Conservation (phyloP, 345 rosid species). For the Dipteronia dyeriana region DNA sequence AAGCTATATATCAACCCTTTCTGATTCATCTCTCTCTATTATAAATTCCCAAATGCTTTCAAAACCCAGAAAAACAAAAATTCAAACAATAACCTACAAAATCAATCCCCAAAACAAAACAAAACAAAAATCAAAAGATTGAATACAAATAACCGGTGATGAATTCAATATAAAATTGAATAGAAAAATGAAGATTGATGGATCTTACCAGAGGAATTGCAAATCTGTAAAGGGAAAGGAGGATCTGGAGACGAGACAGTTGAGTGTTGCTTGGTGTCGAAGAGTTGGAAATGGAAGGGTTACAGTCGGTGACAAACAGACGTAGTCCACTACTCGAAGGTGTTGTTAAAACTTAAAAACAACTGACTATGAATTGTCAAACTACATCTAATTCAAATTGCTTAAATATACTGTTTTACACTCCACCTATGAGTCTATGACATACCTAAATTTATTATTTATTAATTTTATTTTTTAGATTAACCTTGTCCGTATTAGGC, state of each 20-base stretch:
- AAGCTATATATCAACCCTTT: conserved; percentile 96
- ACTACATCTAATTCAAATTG: too few species aligned
- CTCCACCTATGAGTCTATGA: too few species aligned
- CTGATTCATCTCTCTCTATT: conserved; percentile 58
- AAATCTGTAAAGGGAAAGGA: not conserved
- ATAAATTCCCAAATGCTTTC: conserved; percentile 6
- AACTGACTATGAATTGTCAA: too few species aligned
- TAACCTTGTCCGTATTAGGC: too few species aligned
- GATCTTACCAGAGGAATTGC: not conserved
- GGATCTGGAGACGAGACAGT: not conserved
- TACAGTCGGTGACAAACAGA: too few species aligned
- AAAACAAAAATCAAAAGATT: not conserved
- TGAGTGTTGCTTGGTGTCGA: too few species aligned
- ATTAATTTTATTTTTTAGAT: too few species aligned
- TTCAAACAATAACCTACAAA: conserved; percentile 17
- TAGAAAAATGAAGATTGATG: not conserved
- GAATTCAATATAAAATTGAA: not conserved
- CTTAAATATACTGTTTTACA: too few species aligned
- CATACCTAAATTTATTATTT: too few species aligned
- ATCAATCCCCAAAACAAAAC: not conserved
- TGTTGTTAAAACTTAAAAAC: too few species aligned
- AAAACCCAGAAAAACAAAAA: conserved; percentile 23
- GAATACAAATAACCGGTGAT: not conserved
- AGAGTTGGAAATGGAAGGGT: too few species aligned
- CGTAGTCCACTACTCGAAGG: too few species aligned